Base-by-base conservation (phyloP, 164 flowering plant species). In the Santalum album region DNA sequence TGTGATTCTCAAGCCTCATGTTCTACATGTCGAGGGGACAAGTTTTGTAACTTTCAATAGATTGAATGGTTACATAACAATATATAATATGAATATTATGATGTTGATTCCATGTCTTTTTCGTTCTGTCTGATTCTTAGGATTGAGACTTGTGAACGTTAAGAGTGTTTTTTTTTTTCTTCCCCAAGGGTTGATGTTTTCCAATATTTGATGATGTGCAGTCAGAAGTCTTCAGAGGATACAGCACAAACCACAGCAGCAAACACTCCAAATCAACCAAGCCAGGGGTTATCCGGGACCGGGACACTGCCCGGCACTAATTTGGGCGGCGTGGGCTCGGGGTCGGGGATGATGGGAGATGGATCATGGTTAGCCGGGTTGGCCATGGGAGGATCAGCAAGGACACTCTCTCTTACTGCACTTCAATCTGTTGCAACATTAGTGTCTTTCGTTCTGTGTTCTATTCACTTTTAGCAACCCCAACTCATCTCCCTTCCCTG, bases 281-380 rank as follows among this genome's bases (percentile, higher is more conserved):
- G 47, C n/a, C n/a, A 43, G 12, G 47, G 47, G 47, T 3, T 29
- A 12, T n/a, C n/a, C n/a, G n/a, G n/a, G n/a, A 23, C 61, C 1
- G 70, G 57, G 29, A 49, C 73, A 7, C 68, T 61, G 42, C 25
- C 60, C 3, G 60, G 48, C 6, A 38, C 35, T 53, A 65, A 47
- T 3, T 18, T 60, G 17, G 50, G 65, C 1, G 57, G 46, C 3
- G 12, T 63, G 9, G 74, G 57, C 9, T 51, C 77, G 14, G 66
- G 62, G 4, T 64, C 65, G 22, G 52, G 64, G 10, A 39, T 75
- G 69, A 14, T 72, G 18, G 59, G 82, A 2, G 90, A 82, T 66
- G 83, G 81, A 44, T 84, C 95, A 36, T 84, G 79, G 80, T 58
- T 86, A 65, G 90, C 84, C 51, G 88, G 84, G 27, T 63, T 86